Percentiles rank a stretch among this genome's conserved stretches.
Conservation (phyloP, 805 yeast species). For the Yarrowia yakushimensis region DNA sequence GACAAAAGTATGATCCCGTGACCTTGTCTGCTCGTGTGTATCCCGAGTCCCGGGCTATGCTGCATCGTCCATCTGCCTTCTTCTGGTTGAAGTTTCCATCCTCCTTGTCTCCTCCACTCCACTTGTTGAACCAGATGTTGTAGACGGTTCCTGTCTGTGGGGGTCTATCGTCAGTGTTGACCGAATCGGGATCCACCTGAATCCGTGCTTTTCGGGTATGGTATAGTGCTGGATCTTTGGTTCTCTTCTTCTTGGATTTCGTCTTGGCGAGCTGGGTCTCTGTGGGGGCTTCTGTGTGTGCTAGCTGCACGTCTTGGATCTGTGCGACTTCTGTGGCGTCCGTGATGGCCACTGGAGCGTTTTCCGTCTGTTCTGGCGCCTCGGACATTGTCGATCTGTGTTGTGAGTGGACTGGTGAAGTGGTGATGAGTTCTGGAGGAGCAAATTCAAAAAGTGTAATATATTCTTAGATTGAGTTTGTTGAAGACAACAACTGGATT, state of each 20-base stretch:
- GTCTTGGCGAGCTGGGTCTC: not conserved
- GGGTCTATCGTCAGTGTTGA: slow-evolving; percentile 58
- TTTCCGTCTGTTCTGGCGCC: not conserved
- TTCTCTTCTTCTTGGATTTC: slow-evolving; percentile 10
- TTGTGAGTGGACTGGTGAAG: not conserved
- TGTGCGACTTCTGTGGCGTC: not conserved
- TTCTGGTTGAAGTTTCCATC: slow-evolving; percentile 39
- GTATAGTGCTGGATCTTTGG: slow-evolving; percentile 17
- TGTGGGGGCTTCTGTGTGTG: not conserved
- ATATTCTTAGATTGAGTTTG: not conserved
- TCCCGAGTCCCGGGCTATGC: slow-evolving; percentile 65
- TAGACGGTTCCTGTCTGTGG: slow-evolving; percentile 77
- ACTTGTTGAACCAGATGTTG: slow-evolving; percentile 83
- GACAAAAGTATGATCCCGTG: slow-evolving; percentile 55
- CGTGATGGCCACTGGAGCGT: not conserved
- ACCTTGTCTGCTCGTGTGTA: slow-evolving; percentile 63
- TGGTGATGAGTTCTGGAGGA: not conserved
- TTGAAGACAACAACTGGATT: not conserved
- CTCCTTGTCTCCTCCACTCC: slow-evolving; percentile 72
- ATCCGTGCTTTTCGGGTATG: slow-evolving; percentile 56
- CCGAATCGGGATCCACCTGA: slow-evolving; percentile 65
- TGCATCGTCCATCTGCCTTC: slow-evolving; percentile 58
- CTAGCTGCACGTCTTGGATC: not conserved
- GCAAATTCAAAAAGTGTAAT: not conserved
- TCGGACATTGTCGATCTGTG: not conserved